Conservation (phyloP, 1,284 basidiomycete species). For the Irpex sp. region DNA sequence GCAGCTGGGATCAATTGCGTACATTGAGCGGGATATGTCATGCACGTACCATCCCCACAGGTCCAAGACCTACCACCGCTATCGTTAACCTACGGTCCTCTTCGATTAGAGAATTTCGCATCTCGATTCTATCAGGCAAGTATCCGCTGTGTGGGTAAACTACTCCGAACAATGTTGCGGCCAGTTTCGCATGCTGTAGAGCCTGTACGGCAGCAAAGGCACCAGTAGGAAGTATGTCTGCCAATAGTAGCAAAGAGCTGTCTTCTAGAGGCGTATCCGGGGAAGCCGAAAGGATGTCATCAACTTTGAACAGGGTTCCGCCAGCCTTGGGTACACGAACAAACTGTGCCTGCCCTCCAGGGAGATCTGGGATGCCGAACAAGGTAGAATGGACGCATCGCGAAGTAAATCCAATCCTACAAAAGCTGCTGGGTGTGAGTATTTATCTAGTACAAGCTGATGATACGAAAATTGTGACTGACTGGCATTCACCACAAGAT, state of each 20-base stretch:
- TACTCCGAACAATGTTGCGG: conserved; percentile 49
- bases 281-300: conserved; percentile 30
- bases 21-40: conserved; percentile 1
- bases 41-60: conserved; percentile 60
- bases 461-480: conserved; percentile 24
- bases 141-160: conserved; percentile 52
- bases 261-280: conserved; percentile 28
- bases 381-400: conserved; percentile 67
- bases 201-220: conserved; percentile 74
- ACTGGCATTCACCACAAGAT: conserved; percentile 82
- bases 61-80: conserved; percentile 70
- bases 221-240: conserved; percentile 78
- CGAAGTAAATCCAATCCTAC: conserved; percentile 72
- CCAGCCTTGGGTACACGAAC: conserved; percentile 78
- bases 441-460: background rate
- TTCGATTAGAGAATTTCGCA: conserved; percentile 21
- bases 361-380: conserved; percentile 71
- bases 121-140: conserved; percentile 20
- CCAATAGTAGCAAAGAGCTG: conserved; percentile 67
- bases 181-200: conserved; percentile 65
- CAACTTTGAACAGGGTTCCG: conserved; percentile 72
- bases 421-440: conserved; percentile 46
- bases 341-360: conserved; percentile 88
- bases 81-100: conserved; percentile 50
- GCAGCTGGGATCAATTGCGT: background rate